These are phyloP conservation scores for Chlamydomonas urium DNA, from an alignment of 139 green algal genomes.

Conservation along the genomic window DNA sequence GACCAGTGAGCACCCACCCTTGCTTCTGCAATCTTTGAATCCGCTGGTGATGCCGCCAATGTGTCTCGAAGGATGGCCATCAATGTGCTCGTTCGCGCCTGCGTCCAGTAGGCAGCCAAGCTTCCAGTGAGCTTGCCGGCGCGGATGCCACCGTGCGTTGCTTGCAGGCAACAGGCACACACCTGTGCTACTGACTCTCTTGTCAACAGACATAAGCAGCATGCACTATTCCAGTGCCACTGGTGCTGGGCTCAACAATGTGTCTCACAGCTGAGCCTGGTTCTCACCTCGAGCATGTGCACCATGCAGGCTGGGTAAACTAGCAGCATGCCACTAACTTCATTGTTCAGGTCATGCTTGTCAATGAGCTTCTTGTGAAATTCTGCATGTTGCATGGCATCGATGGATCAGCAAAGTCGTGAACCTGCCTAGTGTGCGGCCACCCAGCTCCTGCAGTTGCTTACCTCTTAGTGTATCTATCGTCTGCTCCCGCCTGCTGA, in stretches of 20 bases:
- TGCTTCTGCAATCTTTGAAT: conserved; percentile 13
- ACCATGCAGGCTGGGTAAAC: conserved; percentile 34
- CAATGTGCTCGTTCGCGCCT: conserved; percentile 28
- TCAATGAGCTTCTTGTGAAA: conserved; percentile 21
- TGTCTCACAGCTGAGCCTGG: not conserved
- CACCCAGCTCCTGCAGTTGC: not conserved
- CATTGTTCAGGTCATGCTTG: conserved; percentile 18
- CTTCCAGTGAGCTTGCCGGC: no score
- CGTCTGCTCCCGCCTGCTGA: conserved; percentile 14
- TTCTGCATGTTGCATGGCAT: no score
- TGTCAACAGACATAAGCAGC: no score
- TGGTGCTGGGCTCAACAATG: not conserved
- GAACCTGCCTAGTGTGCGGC: not conserved
- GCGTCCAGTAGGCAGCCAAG: no score
- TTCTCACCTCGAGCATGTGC: conserved; percentile 36
- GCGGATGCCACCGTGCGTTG: not conserved
- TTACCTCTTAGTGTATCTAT: conserved; percentile 19
- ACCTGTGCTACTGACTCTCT: no score
- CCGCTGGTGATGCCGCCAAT: not conserved
- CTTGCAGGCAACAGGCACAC: not conserved
- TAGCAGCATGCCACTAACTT: conserved; percentile 31
- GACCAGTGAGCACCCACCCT: not conserved
- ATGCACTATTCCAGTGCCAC: no score
- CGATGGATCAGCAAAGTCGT: not conserved
- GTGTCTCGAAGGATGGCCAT: conserved; percentile 25